phyloP scores from a whole-genome alignment of 768 basidiomycete species.

The Serpula lacrymans region DNA sequence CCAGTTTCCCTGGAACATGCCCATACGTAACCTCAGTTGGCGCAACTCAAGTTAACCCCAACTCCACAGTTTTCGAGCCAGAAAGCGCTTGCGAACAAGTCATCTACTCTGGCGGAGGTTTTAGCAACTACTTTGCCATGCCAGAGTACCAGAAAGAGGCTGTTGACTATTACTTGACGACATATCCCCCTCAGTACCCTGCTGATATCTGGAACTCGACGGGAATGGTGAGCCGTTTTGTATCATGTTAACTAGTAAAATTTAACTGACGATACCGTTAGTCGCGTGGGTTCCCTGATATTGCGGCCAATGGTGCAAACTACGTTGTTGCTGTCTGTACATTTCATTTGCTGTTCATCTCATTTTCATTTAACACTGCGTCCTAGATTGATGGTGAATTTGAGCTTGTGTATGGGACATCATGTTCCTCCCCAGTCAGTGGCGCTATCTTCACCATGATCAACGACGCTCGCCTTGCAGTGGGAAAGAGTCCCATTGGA shows the following conservation, averaged over 20 bases:
- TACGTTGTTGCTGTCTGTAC: conserved; percentile 8
- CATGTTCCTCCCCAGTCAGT: conserved; percentile 30
- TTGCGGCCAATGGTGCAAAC: conserved; percentile 27
- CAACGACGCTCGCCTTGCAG: conserved; percentile 35
- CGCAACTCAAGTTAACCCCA: conserved; percentile 37
- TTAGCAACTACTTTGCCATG: conserved; percentile 30
- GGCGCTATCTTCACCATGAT: conserved; percentile 36
- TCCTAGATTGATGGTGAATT: conserved; percentile 23
- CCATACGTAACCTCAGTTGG: conserved; percentile 41
- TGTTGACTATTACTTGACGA: conserved; percentile 22
- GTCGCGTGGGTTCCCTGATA: conserved; percentile 26
- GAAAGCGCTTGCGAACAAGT: conserved; percentile 18
- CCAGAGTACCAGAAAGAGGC: conserved; percentile 29
- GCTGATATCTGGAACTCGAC: conserved; percentile 25
- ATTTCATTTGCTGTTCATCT: conserved; percentile 2
- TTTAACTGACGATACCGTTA: not conserved
- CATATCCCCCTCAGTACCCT: conserved; percentile 23
- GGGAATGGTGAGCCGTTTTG: conserved; percentile 11
- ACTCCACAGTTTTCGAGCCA: conserved; percentile 17
- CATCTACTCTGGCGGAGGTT: conserved; percentile 18
- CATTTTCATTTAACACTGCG: conserved; percentile 17
- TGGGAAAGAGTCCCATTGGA: conserved; percentile 35
- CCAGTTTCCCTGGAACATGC: conserved; percentile 38
- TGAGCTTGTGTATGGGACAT: conserved; percentile 27
- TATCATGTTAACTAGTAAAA: not conserved